Base-by-base conservation (phyloP, 371 early-diverging fungal genomes). In the Dinochytrium kinnereticum region DNA sequence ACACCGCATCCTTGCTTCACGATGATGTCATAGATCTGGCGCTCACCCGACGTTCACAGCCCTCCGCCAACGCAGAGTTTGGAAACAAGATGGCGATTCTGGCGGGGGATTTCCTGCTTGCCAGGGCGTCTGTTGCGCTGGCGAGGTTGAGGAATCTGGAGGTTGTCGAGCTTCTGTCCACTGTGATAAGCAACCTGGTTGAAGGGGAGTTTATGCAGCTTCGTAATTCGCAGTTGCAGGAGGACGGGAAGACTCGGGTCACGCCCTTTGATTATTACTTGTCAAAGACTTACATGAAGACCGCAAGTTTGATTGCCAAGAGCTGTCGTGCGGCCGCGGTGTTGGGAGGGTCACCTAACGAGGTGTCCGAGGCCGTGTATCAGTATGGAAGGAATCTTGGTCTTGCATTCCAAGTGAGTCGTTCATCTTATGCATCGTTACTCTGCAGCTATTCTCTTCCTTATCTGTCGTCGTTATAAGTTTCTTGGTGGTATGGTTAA, bases 181-280 rank as follows among this genome's bases (percentile, higher is more conserved):
- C 96, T 1, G 94, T 95, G 64, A 94, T 98, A 80, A 90, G 94
- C 24, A 92, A 96, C 73, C 80, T 97, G 39, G 98, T 96, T 0
- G 97, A 97, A 80, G 98, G 98, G 28, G 98, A 97, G 83, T 94
- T 98, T 74, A 95, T 96, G 94, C 96, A 98, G 82, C 83, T 97
- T 13, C 88, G 93, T 67, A 93, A 95, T 77, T 19, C 3, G 10
- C 28, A 30, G 7, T 28, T 61, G 39, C 10, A 26, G 26, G 33
- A 36, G 7, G 17, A 51, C 17, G 68, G 59, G 53, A 44, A 28
- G 1, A 19, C 17, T 15, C 7, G 34, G 10, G 38, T 71, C 55
- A 73, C 44, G 71, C 76, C 82, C 5, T 94, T 96, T 72, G 91
- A 92, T 53, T 93, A 95, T 82, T 98, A 98, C 77, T 82, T 96